Base-by-base conservation (phyloP, 768 basidiomycete species). In the Leccinum longicurvipes region DNA sequence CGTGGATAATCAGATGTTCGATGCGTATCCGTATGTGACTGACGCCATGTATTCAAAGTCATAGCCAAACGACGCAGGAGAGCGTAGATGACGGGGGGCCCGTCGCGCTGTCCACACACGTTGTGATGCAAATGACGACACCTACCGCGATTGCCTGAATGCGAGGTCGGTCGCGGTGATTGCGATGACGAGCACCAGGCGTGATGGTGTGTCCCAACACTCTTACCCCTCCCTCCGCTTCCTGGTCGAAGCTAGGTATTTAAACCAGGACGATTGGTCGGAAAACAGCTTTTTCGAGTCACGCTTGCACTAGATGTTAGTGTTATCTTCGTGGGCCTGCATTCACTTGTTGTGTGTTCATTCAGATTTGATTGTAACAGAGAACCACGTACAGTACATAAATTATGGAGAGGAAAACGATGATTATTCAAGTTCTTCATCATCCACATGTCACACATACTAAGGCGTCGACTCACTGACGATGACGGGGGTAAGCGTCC, bases 1-100 rank as follows among this genome's bases (percentile, higher is more conserved):
- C 8, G 14, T 15, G 9, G 21, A 34, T 17, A 17, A 17, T 17
- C 12, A 15, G 5, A 4, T 1, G 41, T 44, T 29, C 24, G 28
- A 23, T 39, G n/a, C 5, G 6, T 10, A 96, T 3, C 6, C 34
- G 17, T 36, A 36, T 17, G 17, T 36, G 17, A 36, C 34, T 36
- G 34, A 36, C 17, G 7, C 34, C 17, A 36, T n/a, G 17, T 36
- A 17, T 36, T 8, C 34, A 36, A 36, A 36, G 34, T 36, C 17
- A n/a, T 17, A 36, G 34, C 17, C 34, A 36, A 36, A 17, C 34
- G 17, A 36, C 34, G n/a, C 34, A n/a, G 34, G 34, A 36, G 8
- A 36, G 34, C 3, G 34, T 17, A 15, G 17, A 36, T 36, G 34
- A n/a, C 34, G 17, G 34, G 34, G 34, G n/a, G 17, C 7, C 8